A percentile compares a stretch with the other conserved stretches of the same genome.
phyloP scores from a whole-genome alignment of 1,139 yeast species.

The Yamadazyma dushanensis region DNA sequence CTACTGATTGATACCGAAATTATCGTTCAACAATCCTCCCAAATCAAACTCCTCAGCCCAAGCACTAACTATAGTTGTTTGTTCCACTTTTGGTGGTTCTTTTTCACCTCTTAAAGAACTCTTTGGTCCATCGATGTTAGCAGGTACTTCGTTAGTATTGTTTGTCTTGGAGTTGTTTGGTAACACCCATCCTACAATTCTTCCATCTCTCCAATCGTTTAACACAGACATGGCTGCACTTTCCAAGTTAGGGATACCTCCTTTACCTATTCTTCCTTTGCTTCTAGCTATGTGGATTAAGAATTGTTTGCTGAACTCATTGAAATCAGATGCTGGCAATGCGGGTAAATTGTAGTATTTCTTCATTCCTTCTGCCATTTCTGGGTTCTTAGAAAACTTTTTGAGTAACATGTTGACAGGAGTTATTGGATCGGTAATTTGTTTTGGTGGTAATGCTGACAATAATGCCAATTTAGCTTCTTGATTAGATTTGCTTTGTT shows the following conservation, averaged over 20 bases:
- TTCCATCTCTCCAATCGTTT: constrained; percentile 97
- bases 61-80: constrained; percentile 77
- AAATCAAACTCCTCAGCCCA: constrained; percentile 96
- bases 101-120: constrained; percentile 46
- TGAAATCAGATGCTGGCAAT: constrained; percentile 62
- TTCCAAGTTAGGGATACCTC: constrained; percentile 88
- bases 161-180: constrained; percentile 63
- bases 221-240: constrained; percentile 83
- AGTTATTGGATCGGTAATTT: constrained; percentile 78
- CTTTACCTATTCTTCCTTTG: constrained; percentile 88
- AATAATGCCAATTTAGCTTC: constrained; percentile 86
- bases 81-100: constrained; percentile 59
- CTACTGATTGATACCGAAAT: constrained; percentile 11
- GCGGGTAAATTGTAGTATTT: constrained; percentile 78
- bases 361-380: constrained; percentile 75
- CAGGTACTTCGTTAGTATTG: constrained; percentile 19
- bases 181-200: constrained; percentile 86
- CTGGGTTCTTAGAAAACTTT: constrained; percentile 67
- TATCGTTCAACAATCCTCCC: constrained; percentile 64
- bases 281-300: constrained; percentile 91
- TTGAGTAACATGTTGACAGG: constrained; percentile 78
- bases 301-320: constrained; percentile 76
- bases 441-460: constrained; percentile 89
- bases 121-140: constrained; percentile 37
- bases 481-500: constrained; percentile 58